These are phyloP conservation scores for Leishmania amazonensis DNA, from an alignment of 208 protist genomes.

Conservation along the genomic window DNA sequence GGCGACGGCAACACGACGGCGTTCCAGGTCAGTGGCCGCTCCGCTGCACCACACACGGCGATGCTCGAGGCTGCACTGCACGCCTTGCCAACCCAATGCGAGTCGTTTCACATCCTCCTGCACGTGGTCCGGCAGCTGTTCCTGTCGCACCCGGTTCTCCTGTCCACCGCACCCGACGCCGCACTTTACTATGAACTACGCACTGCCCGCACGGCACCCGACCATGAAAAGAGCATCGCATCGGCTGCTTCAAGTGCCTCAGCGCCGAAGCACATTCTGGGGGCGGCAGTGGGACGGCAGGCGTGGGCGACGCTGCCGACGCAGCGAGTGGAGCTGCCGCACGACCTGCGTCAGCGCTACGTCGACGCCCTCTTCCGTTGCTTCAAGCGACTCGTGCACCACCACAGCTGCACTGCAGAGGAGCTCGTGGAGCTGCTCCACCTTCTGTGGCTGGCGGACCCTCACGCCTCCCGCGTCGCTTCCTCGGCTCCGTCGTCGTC, in stretches of 20 bases:
- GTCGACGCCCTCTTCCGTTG: conserved; percentile 22
- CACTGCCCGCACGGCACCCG: neutral
- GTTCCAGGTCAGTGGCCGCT: neutral
- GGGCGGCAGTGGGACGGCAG: neutral
- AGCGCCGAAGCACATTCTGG: neutral
- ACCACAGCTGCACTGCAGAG: conserved; percentile 8
- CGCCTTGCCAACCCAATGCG: conserved; percentile 11
- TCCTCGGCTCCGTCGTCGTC: neutral
- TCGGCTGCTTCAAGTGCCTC: neutral
- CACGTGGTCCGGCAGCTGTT: conserved; percentile 17
- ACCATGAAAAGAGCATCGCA: neutral
- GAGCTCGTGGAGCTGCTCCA: conserved; percentile 29
- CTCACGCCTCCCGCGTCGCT: conserved; percentile 6
- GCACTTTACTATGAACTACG: conserved; percentile 4
- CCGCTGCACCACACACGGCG: conserved; percentile 1
- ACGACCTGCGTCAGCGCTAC: conserved; percentile 23
- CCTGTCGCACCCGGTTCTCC: conserved; percentile 8
- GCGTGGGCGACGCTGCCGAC: conserved; percentile 12
- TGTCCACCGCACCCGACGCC: conserved; percentile 14
- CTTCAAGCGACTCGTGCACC: conserved; percentile 12
- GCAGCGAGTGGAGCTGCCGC: conserved; percentile 13
- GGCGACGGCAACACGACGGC: neutral
- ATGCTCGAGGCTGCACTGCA: conserved; percentile 12
- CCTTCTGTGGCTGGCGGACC: conserved; percentile 31
- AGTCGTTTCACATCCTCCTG: conserved; percentile 1